Evolutionary conservation across 2,329 filamentous ascomycete genomes (phyloP), one percentile per base, ranked within the genome.

Genomic region (Penicillium polonicum): DNA sequence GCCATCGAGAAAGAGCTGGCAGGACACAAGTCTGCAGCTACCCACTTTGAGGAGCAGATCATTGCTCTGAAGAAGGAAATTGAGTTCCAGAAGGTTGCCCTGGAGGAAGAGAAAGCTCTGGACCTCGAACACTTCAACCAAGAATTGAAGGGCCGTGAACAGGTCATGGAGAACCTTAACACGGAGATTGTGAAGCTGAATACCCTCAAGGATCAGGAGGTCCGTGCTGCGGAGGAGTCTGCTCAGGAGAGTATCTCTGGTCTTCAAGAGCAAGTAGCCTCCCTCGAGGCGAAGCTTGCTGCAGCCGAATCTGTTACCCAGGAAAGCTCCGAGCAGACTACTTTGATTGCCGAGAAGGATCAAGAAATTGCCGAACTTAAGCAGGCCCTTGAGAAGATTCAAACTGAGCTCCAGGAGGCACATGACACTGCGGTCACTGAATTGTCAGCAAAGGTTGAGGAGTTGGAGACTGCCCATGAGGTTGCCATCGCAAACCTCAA

Each of bases 101-200:
- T 72, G 10, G 70, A 72, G 31, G 68, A 69, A 39, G 69, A 75
- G 35, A 74, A 76, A 45, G 70, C 69, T 5, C 43, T 63, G 19
- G 68, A 67, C 29, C 56, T 70, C 25, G 68, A 76, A 46, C 65
- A 60, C 52, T 60, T 74, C 27, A 59, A 72, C 51, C 61, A 68
- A 43, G 71, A 78, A 60, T 63, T 73, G 45, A 70, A 74, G 59
- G 72, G 68, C 42, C 69, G 68, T 2, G 70, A 74, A 21, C 72
- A 72, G 25, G 74, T 76, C 4, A 71, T 75, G 35, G 72, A 76
- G 25, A 74, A 70, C 35, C 68, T 77, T 23, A 71, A 77, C 48
- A 66, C 66, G 21, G 76, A 79, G 57, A 70, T 74, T 50, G 64
- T 73, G 23, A 71, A 70, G 51, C 55, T 76, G 27, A 65, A 68